phyloP scores from a whole-genome alignment of 2,329 filamentous ascomycete genomes.

The Penicillium nordicum region DNA sequence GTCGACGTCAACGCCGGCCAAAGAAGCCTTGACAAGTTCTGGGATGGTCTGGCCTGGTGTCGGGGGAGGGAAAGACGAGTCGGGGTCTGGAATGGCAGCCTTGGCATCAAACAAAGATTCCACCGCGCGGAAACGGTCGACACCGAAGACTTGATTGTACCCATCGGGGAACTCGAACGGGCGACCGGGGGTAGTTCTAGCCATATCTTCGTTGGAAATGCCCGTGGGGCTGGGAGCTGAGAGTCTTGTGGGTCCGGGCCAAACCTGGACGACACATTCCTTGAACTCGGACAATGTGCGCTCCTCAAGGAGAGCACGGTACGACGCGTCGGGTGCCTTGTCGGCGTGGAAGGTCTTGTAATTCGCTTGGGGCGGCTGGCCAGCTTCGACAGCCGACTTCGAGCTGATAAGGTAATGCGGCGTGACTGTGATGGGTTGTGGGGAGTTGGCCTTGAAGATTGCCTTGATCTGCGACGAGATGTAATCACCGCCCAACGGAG shows the following conservation, averaged over 20 bases:
- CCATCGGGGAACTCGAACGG: constrained; percentile 98
- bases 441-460: constrained; percentile 65
- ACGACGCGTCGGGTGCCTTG: constrained; percentile 62
- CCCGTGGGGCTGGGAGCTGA: constrained; percentile 50
- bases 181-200: constrained; percentile 69
- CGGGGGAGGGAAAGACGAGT: constrained; percentile 48
- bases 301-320: constrained; percentile 82
- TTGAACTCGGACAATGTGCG: constrained; percentile 94
- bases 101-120: constrained; percentile 90
- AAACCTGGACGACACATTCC: constrained; percentile 92
- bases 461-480: constrained; percentile 82
- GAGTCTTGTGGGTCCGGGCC: constrained; percentile 74
- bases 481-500: constrained; percentile 82
- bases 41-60: constrained; percentile 77
- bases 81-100: constrained; percentile 59
- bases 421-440: constrained; percentile 69
- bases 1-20: constrained; percentile 83
- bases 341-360: constrained; percentile 65
- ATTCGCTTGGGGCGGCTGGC: constrained; percentile 71
- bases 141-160: constrained; percentile 90
- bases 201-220: constrained; percentile 68
- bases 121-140: constrained; percentile 78
- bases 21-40: constrained; percentile 71
- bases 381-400: constrained; percentile 85
- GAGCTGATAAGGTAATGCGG: constrained; percentile 85